Conservation (phyloP, 345 rosid species). For the Euphorbia pulcherrima region DNA sequence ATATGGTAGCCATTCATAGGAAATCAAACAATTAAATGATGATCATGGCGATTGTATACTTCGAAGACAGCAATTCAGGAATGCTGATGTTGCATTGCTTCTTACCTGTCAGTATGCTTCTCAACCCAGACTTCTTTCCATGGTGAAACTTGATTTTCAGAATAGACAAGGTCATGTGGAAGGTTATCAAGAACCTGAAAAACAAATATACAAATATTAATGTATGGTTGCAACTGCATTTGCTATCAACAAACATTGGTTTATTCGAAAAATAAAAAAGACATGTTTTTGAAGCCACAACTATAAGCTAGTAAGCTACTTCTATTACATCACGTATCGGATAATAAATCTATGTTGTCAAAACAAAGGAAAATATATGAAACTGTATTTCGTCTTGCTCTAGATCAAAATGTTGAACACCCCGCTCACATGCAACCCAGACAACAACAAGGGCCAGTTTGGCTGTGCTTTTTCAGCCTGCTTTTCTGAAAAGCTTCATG, state of each 20-base stretch:
- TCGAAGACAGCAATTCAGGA: constrained; percentile 10
- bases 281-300: neutral
- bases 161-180: constrained; percentile 83
- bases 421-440: neutral
- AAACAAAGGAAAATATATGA: neutral
- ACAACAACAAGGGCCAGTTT: neutral
- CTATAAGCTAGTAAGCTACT: neutral
- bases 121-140: constrained; percentile 96
- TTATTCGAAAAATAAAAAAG: neutral
- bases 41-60: neutral
- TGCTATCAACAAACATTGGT: neutral
- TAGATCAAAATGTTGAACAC: neutral
- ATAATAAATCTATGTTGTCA: neutral
- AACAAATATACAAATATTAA: constrained; percentile 9
- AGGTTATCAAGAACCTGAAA: constrained; percentile 97
- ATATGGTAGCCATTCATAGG: neutral
- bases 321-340: neutral
- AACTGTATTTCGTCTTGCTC: neutral
- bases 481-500: no score
- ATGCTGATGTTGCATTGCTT: constrained; percentile 1
- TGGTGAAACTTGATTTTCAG: constrained; percentile 73
- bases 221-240: neutral
- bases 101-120: constrained; percentile 62
- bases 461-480: no score
- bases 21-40: neutral